A percentile compares a stretch with the other conserved stretches of the same genome.
phyloP scores from a whole-genome alignment of 2,329 filamentous ascomycete genomes.

The Parastagonospora avenae region DNA sequence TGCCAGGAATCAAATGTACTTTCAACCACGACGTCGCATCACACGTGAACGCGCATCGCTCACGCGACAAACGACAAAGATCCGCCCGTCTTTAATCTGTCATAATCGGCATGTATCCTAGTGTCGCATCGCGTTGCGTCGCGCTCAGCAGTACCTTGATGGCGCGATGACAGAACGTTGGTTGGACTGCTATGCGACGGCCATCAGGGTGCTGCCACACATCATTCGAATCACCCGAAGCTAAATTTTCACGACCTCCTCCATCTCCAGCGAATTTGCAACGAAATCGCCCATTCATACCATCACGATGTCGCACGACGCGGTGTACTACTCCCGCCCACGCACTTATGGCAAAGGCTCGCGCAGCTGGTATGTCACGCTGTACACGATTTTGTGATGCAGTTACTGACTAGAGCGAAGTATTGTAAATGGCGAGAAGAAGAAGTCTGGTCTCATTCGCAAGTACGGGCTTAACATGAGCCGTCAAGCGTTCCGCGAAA shows the following conservation, averaged over 20 bases:
- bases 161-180: not conserved
- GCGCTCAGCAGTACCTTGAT: slow-evolving; percentile 1
- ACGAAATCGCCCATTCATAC: too few relatives aligned
- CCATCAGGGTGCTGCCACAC: slow-evolving; percentile 17
- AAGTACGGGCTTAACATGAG: slow-evolving; percentile 93
- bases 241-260: not conserved
- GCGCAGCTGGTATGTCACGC: slow-evolving; percentile 74
- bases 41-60: too few relatives aligned
- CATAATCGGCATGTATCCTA: too few relatives aligned
- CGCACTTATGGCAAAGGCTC: slow-evolving; percentile 95
- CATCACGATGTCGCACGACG: slow-evolving; percentile 33
- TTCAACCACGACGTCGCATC: too few relatives aligned
- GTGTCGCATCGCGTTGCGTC: not conserved
- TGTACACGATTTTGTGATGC: slow-evolving; percentile 34
- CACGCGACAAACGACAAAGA: too few relatives aligned
- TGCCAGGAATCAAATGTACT: too few relatives aligned
- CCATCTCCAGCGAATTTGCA: not conserved
- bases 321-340: slow-evolving; percentile 95
- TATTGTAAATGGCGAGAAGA: slow-evolving; percentile 34
- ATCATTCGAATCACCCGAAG: not conserved
- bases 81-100: too few relatives aligned
- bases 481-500: slow-evolving; percentile 71
- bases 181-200: not conserved
- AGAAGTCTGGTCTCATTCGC: slow-evolving; percentile 88
- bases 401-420: slow-evolving; percentile 11